Evolutionary conservation across 352 stramenopile genomes (phyloP), one percentile per base, ranked within the genome.

Genomic region (Globisporangium emineosum): DNA sequence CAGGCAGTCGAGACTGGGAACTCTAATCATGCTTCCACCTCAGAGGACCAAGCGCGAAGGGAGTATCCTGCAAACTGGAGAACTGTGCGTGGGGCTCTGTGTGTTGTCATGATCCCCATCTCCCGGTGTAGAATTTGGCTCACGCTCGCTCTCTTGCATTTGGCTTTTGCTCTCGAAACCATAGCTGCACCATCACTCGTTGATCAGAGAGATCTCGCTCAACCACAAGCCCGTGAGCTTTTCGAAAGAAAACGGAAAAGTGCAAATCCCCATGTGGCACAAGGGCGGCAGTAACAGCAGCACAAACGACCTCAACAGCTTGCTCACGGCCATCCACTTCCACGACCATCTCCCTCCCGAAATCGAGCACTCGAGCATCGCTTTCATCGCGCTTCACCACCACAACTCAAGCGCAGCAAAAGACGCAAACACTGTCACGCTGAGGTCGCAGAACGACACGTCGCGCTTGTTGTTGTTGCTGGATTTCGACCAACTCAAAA

Each of bases 191-290:
- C 51, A 61, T 32, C 32, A 15, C 17, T n/a, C 40, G 37, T 40
- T 66, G 19, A 56, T 66, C 51, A 32, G 32, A 3, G 61, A 66
- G 5, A 29, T 60, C 27, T 23, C 40, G 21, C 61, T 66, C 40
- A 66, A 66, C 40, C 61, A 50, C 19, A 30, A 59, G 42, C 40
- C 40, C 3, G 42, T 66, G 15, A 19, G 15, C 35, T 66, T 66
- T 19, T n/a, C 33, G 0, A 0, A 23, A 29, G 60, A 25, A 15
- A 8, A 53, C 52, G 21, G 29, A 7, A 23, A 17, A 13, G 12
- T 52, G 1, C 61, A 30, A 2, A 59, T 66, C 27, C 61, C 52
- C 9, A 19, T 40, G 37, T 66, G 51, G 51, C 45, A 54, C 30
- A 61, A 51, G 5, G 27, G 29, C 2, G 7, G 15, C 21, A 29